Percentiles rank a stretch among this genome's conserved stretches.
phyloP scores from a whole-genome alignment of 306 rosid species.

The Gastrolobium bilobum region DNA sequence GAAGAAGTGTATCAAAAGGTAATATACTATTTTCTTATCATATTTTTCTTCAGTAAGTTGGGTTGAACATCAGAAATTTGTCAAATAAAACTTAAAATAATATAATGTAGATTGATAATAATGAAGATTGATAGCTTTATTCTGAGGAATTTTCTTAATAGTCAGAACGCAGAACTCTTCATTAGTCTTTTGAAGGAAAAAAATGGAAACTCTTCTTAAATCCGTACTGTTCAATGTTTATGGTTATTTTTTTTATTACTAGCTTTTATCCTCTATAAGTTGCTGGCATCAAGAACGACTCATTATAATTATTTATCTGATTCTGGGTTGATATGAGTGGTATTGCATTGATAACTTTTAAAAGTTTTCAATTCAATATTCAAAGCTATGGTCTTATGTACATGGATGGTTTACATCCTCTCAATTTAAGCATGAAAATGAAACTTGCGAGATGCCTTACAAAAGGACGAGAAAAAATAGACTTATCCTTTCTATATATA shows the following conservation, averaged over 20 bases:
- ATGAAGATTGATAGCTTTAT: conserved; percentile 12
- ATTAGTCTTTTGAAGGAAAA: conserved; percentile 7
- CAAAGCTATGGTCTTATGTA: background rate
- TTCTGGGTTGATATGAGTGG: conserved; percentile 19
- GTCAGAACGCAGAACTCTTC: background rate
- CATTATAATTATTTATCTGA: conserved; percentile 20
- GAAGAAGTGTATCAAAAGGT: conserved; percentile 92
- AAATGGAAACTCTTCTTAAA: conserved; percentile 8
- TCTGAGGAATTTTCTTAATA: conserved; percentile 7
- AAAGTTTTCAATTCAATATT: conserved; percentile 39
- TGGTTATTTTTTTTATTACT: background rate
- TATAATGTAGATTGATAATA: background rate
- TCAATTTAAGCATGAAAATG: conserved; percentile 14
- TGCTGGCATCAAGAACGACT: conserved; percentile 32
- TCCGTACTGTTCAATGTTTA: conserved; percentile 25
- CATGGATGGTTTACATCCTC: conserved; percentile 10
- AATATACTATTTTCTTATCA: conserved; percentile 40
- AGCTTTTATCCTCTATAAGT: conserved; percentile 13
- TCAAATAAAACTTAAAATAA: conserved; percentile 30
- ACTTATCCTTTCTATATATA: background rate
- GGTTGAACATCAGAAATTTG: conserved; percentile 23
- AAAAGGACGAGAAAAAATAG: background rate
- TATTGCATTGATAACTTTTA: conserved; percentile 34
- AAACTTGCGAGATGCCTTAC: conserved; percentile 42
- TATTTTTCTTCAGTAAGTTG: conserved; percentile 15